Percentiles rank a stretch among this genome's conserved stretches.
Conservation (phyloP, 2,329 filamentous ascomycete genomes). For the Pseudogymnoascus sp. region DNA sequence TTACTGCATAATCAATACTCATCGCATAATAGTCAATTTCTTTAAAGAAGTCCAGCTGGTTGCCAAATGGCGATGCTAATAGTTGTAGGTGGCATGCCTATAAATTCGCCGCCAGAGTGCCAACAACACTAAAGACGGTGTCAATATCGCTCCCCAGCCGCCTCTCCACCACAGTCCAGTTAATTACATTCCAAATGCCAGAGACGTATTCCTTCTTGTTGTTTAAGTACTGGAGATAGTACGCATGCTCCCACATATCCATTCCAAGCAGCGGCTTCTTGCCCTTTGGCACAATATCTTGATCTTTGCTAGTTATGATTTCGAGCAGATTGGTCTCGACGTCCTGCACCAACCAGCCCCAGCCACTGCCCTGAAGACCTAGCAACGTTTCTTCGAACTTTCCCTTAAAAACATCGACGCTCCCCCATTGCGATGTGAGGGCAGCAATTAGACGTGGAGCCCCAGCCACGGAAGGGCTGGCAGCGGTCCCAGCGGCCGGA, state of each 20-base stretch:
- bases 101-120: slow-evolving; percentile 1
- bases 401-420: slow-evolving; percentile 56
- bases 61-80: not conserved
- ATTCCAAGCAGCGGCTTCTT: slow-evolving; percentile 69
- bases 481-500: slow-evolving; percentile 51
- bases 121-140: slow-evolving; percentile 22
- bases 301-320: slow-evolving; percentile 78
- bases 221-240: slow-evolving; percentile 79
- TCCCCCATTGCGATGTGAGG: slow-evolving; percentile 63
- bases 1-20: not conserved
- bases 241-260: slow-evolving; percentile 93
- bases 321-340: slow-evolving; percentile 51
- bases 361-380: slow-evolving; percentile 74
- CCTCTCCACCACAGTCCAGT: slow-evolving; percentile 65
- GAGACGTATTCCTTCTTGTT: slow-evolving; percentile 69
- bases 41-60: not conserved
- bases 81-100: not conserved
- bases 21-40: not conserved
- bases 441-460: slow-evolving; percentile 54
- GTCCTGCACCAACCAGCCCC: slow-evolving; percentile 78
- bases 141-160: slow-evolving; percentile 48
- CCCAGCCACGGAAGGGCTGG: slow-evolving; percentile 35
- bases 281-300: slow-evolving; percentile 64
- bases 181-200: slow-evolving; percentile 72
- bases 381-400: slow-evolving; percentile 61